phyloP scores from a whole-genome alignment of 2,329 filamentous ascomycete genomes.

The Chalara sp. region DNA sequence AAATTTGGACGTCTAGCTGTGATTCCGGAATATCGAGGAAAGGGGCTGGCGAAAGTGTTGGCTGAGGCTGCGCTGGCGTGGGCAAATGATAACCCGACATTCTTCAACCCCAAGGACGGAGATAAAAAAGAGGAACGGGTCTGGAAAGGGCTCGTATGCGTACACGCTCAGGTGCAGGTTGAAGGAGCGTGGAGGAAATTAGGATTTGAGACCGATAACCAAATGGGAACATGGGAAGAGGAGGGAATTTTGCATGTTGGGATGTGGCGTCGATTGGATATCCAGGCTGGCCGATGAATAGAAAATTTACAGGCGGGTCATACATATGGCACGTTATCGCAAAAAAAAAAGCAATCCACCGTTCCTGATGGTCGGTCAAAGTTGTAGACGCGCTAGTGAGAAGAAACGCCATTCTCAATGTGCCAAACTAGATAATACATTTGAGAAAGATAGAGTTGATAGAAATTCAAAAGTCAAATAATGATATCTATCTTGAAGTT shows the following conservation, averaged over 20 bases:
- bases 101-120: slow-evolving; percentile 39
- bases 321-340: too few species aligned
- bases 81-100: slow-evolving; percentile 52
- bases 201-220: slow-evolving; percentile 69
- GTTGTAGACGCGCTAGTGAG: too few species aligned
- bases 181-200: slow-evolving; percentile 59
- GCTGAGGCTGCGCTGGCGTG: slow-evolving; percentile 62
- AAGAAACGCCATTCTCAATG: too few species aligned
- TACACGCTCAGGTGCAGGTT: slow-evolving; percentile 70
- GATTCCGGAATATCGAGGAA: slow-evolving; percentile 41
- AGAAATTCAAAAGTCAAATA: too few species aligned
- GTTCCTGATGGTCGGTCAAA: too few species aligned
- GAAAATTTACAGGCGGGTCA: too few species aligned
- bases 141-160: slow-evolving; percentile 71
- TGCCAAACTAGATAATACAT: too few species aligned
- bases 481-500: too few species aligned
- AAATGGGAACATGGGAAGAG: slow-evolving; percentile 73
- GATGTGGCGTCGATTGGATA: slow-evolving; percentile 58
- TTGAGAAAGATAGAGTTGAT: too few species aligned
- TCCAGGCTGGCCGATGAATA: slow-evolving; percentile 10
- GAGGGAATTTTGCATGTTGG: slow-evolving; percentile 81
- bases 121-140: slow-evolving; percentile 41
- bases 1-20: slow-evolving; percentile 78
- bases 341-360: too few species aligned
- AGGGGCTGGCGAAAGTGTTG: slow-evolving; percentile 57